Conservation (phyloP, 2,329 filamentous ascomycete genomes). For the Fusarium annulatum region DNA sequence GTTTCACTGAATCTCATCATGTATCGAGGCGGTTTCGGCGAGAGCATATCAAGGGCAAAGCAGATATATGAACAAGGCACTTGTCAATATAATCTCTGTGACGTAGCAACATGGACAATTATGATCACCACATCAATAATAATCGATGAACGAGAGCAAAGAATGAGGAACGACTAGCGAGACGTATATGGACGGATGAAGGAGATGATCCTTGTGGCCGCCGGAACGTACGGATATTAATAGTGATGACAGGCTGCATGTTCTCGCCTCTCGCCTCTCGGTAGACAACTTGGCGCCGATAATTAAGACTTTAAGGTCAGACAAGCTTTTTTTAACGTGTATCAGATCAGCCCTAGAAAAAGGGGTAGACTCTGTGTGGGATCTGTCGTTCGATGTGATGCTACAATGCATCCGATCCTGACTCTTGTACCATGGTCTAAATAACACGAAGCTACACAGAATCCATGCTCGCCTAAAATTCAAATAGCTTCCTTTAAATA, state of each 20-base stretch:
- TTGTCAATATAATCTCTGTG: background rate
- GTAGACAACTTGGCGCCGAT: background rate
- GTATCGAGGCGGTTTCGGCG: too few species aligned
- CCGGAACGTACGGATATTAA: constrained; percentile 29
- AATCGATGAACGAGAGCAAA: background rate
- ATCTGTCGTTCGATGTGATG: background rate
- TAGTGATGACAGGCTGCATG: background rate
- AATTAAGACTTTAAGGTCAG: background rate
- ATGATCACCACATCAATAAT: background rate
- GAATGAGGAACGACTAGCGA: background rate
- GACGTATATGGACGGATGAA: background rate
- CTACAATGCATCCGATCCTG: background rate
- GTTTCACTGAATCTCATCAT: background rate
- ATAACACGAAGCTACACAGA: too few species aligned
- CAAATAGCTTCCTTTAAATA: accelerated
- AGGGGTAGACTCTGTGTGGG: background rate
- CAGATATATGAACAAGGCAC: background rate
- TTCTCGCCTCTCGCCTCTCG: background rate
- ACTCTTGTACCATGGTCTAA: too few species aligned
- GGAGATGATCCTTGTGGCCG: background rate
- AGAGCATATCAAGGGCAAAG: background rate
- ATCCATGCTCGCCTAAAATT: too few species aligned
- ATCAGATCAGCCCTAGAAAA: constrained; percentile 22
- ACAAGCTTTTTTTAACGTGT: constrained; percentile 31
- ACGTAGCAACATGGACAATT: background rate